A percentile compares a stretch with the other conserved stretches of the same genome.
These are phyloP conservation scores for Neonectria punicea DNA, from an alignment of 2,329 filamentous ascomycete genomes.

Conservation along the genomic window DNA sequence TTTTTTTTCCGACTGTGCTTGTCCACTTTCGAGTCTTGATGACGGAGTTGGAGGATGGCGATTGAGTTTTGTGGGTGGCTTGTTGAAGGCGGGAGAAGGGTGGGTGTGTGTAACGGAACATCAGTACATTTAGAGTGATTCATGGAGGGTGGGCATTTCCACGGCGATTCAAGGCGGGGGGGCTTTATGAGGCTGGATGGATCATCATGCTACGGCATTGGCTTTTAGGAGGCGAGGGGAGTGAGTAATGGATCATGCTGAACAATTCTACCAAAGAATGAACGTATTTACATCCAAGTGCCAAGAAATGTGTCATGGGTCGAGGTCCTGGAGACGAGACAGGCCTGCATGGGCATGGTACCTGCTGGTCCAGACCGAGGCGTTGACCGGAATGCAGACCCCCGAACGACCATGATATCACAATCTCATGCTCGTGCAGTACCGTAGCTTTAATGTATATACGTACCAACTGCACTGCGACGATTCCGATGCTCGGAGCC, in stretches of 20 bases:
- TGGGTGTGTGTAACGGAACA: not conserved
- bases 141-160: not conserved
- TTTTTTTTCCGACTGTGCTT: conserved; percentile 8
- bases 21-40: conserved; percentile 7
- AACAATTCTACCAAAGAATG: not conserved
- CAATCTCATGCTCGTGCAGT: not conserved
- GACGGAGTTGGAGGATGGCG: conserved; percentile 32
- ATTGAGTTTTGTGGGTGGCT: not conserved
- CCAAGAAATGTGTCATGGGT: no score
- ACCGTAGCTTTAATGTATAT: no score
- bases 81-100: not conserved
- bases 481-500: not conserved
- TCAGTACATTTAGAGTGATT: not conserved
- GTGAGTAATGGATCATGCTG: not conserved
- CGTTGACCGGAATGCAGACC: not conserved
- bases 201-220: not conserved
- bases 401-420: not conserved
- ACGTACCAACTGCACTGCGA: no score
- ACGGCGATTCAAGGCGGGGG: not conserved
- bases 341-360: no score
- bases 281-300: not conserved
- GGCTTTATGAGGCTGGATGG: not conserved
- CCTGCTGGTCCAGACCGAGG: not conserved
- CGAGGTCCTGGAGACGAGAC: no score
- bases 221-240: not conserved